Percentiles rank a stretch among this genome's conserved stretches.
Conservation (phyloP, 768 basidiomycete genomes). For the Panaeolus papilionaceus region DNA sequence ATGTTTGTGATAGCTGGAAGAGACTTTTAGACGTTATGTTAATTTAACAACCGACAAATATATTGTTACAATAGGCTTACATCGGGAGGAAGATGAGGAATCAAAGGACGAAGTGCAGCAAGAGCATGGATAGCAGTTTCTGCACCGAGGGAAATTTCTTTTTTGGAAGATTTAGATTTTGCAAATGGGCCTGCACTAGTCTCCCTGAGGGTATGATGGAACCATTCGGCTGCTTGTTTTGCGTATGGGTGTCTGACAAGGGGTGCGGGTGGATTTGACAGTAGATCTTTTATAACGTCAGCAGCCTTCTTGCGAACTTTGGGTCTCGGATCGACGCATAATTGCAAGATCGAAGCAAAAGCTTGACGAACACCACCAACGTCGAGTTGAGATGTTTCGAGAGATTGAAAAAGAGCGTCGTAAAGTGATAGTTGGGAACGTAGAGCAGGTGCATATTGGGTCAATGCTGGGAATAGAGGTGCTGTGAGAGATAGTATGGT, state of each 20-base stretch:
- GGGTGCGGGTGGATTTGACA: constrained; percentile 80
- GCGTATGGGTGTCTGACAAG: constrained; percentile 86
- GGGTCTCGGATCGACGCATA: constrained; percentile 87
- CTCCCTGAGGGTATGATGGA: constrained; percentile 68
- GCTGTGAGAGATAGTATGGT: constrained; percentile 77
- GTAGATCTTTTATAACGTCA: constrained; percentile 81
- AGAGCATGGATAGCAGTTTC: constrained; percentile 84
- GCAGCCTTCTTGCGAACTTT: constrained; percentile 94
- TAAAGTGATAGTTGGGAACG: constrained; percentile 88
- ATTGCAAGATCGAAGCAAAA: constrained; percentile 84
- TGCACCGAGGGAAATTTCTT: constrained; percentile 58
- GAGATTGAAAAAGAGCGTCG: constrained; percentile 66
- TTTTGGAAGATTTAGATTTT: constrained; percentile 63
- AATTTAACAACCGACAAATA: constrained; percentile 18
- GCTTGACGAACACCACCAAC: constrained; percentile 73
- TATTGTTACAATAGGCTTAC: constrained; percentile 50
- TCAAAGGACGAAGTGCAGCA: constrained; percentile 69
- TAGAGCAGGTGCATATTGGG: constrained; percentile 74
- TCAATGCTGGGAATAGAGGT: constrained; percentile 76
- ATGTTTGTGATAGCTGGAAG: constrained; percentile 71
- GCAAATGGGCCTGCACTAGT: constrained; percentile 65
- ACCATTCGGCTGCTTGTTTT: constrained; percentile 81
- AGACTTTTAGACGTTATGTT: constrained; percentile 48
- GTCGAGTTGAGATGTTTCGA: constrained; percentile 78
- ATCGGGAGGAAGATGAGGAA: constrained; percentile 65